Evolutionary conservation across 129 eudicot genomes (phyloP), one percentile per base, ranked within the genome.

Genomic region (Flaveria robusta): DNA sequence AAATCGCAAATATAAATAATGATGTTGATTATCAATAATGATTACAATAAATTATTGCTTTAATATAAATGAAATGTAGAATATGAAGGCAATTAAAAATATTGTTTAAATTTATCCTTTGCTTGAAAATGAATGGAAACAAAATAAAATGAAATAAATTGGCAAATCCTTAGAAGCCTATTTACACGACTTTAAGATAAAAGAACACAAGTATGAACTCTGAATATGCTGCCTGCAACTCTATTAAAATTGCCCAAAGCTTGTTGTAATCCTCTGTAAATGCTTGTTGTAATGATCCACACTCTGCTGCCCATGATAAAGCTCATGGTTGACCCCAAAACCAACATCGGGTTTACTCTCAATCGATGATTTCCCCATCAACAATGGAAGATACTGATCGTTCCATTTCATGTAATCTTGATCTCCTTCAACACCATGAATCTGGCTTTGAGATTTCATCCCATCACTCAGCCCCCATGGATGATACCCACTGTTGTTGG

Each of bases 221-320:
- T 60, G 73, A 75, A 81, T 70, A 62, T 60, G 34, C 60, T 65
- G 72, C n/a, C 46, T 69, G 70, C 43, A 72, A 72, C 37, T 83
- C 81, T 81, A 74, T 74, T 96, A 81, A 86, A 84, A 89, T 10
- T 92, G 96, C 29, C 93, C 96, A 70, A 78, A 92, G 29, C 84
- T 78, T 29, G 92, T 80, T 54, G 96, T 70, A 77, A 92, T 79
- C 81, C 96, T 84, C 73, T 90, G 96, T 46, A 90, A 90, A 83
- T 86, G 77, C 85, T 86, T 88, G 72, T 71, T 86, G 79, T 92
- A 89, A 56, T 81, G 50, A 43, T 86, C 93, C 58, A 87, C 84
- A 76, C 81, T 77, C 31, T 68, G 82, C 66, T 68, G 85, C 41
- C 49, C 66, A 51, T 68, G 80, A 68, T 72, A 54, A 22, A 76